Base-by-base conservation (phyloP, 768 basidiomycete species). In the Gautieria morchelliformis region DNA sequence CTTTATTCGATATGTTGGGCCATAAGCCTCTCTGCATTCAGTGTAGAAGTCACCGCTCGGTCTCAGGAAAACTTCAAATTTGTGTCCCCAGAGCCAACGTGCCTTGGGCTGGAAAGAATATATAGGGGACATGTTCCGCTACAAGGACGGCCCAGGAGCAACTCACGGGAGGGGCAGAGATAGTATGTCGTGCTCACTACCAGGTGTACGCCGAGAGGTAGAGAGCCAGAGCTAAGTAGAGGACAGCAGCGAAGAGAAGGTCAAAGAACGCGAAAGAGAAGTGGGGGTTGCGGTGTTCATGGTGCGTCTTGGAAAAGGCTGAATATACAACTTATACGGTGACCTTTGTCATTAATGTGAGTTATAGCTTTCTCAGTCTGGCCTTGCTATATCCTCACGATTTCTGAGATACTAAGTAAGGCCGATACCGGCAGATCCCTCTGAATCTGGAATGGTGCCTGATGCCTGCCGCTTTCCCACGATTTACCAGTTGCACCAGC, bases 21-120 rank as follows among this genome's bases (percentile, higher is more conserved):
- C 63, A 6, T 58, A 52, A 10, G 41, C 39, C 20, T 58, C 44
- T 32, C 47, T 56, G 59, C 59, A 62, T 5, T 53, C 27, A 4
- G 58, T 52, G 49, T 60, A 62, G 19, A 46, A 53, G 35, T 22
- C n/a, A 7, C 63, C 63, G 14, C 59, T 52, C 5, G 45, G 32
- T 20, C 53, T 40, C 20, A 46, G 40, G 40, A 55, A 60, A 3
- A 62, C 60, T 5, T 53, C 49, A 15, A 54, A 44, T 35, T 65
- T 63, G 40, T 65, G 61, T 9, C 66, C 66, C 53, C 61, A 66
- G 44, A 66, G 45, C 60, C 56, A 62, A 19, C 52, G 35, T 11
- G 59, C 30, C 15, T 48, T 52, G 22, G 56, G 46, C 60, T 60
- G 12, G 35, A 10, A 20, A 51, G n/a, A 51, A 51, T 51, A 27